These are phyloP conservation scores for Diversispora eburnea DNA, from an alignment of 192 early-diverging fungal species.

Conservation along the genomic window DNA sequence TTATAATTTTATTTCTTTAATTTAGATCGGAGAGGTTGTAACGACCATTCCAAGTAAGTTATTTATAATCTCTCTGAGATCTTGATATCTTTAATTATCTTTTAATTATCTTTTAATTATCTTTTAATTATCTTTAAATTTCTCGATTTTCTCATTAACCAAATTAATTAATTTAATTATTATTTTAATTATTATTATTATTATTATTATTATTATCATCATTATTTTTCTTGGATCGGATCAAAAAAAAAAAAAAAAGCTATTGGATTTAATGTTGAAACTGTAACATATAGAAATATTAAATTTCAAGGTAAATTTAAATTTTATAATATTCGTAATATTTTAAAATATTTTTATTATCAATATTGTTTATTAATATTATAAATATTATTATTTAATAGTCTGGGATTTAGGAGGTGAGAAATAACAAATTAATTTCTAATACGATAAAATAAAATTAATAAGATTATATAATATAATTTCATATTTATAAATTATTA, in stretches of 20 bases:
- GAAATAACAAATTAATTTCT: too few relatives aligned
- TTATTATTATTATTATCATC: neutral
- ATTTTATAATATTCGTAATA: neutral
- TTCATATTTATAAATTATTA: neutral
- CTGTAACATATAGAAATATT: slow-evolving; percentile 94
- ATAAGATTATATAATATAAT: neutral
- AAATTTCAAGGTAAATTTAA: slow-evolving; percentile 87
- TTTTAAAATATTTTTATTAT: neutral
- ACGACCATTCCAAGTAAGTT: slow-evolving; percentile 92
- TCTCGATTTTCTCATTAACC: too few relatives aligned
- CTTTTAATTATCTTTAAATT: neutral
- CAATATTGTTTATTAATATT: neutral
- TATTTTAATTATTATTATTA: neutral
- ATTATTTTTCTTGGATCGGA: neutral
- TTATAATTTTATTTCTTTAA: slow-evolving; percentile 39
- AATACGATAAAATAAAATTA: too few relatives aligned
- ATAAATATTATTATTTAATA: neutral
- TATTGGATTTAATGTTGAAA: slow-evolving; percentile 87
- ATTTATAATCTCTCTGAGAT: neutral
- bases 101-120: neutral
- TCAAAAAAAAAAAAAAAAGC: slow-evolving; percentile 33
- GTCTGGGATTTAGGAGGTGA: slow-evolving; percentile 31
- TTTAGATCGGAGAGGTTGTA: slow-evolving; percentile 93
- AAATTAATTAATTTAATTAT: neutral
- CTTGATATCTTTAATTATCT: neutral